Base-by-base conservation (phyloP, 1,139 yeast genomes). In the Hanseniaspora gamundiae region DNA sequence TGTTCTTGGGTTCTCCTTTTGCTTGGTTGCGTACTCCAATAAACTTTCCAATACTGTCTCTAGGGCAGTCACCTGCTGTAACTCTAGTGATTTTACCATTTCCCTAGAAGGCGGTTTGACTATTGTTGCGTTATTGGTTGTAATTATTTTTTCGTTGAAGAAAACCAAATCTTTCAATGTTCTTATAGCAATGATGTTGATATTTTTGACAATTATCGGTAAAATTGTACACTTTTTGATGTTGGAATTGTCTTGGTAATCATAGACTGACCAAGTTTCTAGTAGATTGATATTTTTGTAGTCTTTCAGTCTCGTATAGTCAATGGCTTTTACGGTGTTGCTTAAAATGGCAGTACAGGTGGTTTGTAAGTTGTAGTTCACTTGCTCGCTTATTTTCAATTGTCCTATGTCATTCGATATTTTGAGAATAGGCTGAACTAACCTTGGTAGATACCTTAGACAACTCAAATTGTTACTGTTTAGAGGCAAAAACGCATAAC, bases 401-500 rank as follows among this genome's bases (percentile, higher is more conserved):
- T 67, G 69, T 0, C 74, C 73, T 30, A 74, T 52, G 33, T 66
- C 69, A 35, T 66, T 66, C 38, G 74, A 65, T 35, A 67, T 57
- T 39, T 62, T 57, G 40, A 71, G 54, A 42, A 70, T 52, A 11
- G 64, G 54, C 42, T 64, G 62, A 40, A 68, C 57, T 40, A 75
- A 60, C 47, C 64, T 57, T 40, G 72, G 67, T 30, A 75, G 54
- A 50, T 72, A 74, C 48, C 71, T 65, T 17, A 72, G 60, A 2
- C 80, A 68, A 42, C 82, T 69, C 27, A 80, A 60, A 8, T 80
- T 72, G 51, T 78, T 80, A 1, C 84, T 68, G 46, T 66, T 64
- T 1, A 78, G 78, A 2, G 87, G 86, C 24, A 78, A 55, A 51
- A 76, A 78, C 2, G 78, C 76, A 58, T 67, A 70, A 36, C 71